Conservation (phyloP, 179 eudicot genomes). For the Gypsophila paniculata region DNA sequence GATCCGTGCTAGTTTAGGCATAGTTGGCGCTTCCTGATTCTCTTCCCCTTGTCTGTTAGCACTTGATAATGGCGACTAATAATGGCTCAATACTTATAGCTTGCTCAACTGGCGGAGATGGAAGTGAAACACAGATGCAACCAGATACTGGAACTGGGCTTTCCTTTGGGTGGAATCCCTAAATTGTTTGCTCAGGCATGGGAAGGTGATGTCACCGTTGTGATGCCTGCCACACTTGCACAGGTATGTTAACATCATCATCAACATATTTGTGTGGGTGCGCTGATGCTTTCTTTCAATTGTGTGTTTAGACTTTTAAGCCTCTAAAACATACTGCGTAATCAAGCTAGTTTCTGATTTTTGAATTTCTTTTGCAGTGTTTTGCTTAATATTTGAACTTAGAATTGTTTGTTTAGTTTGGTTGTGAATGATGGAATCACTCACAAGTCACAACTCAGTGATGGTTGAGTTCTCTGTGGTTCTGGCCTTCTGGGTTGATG, state of each 20-base stretch:
- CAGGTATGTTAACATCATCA: constrained; percentile 46
- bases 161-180: constrained; percentile 78
- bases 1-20: too few relatives aligned
- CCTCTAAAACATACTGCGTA: too few relatives aligned
- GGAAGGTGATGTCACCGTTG: constrained; percentile 98
- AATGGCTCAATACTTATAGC: constrained; percentile 41
- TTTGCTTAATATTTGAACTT: not conserved
- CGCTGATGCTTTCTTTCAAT: not conserved
- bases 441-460: not conserved
- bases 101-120: constrained; percentile 91
- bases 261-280: not conserved
- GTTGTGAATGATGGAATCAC: not conserved
- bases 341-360: too few relatives aligned
- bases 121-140: constrained; percentile 95
- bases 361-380: too few relatives aligned
- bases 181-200: constrained; percentile 97
- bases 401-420: not conserved
- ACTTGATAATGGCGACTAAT: constrained; percentile 3
- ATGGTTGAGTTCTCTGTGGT: not conserved
- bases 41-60: too few relatives aligned
- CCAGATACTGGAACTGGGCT: constrained; percentile 91
- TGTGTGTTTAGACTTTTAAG: not conserved
- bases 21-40: too few relatives aligned
- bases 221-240: constrained; percentile 95
- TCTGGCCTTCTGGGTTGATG: not conserved